Base-by-base conservation (phyloP, 1,284 basidiomycete species). In the Cryptococcus sp. region DNA sequence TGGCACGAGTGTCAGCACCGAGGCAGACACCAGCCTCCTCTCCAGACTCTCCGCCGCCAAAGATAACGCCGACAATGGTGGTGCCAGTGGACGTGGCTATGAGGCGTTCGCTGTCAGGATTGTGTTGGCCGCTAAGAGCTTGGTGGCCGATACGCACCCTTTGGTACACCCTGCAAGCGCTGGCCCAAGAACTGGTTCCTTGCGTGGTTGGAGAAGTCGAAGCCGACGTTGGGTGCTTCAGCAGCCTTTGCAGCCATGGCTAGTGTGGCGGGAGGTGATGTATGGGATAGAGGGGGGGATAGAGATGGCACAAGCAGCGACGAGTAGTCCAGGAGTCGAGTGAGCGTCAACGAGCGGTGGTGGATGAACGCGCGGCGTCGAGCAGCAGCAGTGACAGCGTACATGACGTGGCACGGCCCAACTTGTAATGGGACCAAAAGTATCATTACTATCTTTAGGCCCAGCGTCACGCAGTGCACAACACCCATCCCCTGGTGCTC, bases 1-100 rank as follows among this genome's bases (percentile, higher is more conserved):
- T 98, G 2, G 94, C 92, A 69, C 95, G 84, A 0, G 96, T 98
- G 78, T 99, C 96, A 37, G 96, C 96, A 45, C 95, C 96, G 12
- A 99, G 84, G 15, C 97, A 86, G 59, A 99, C 86, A 4, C 95
- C 96, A 73, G 92, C 91, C 65, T 87, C 87, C 50, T 77, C 76
- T 1, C 76, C 77, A 9, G 71, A 71, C 57, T 78, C 77, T 46
- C 81, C 77, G 46, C 79, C 78, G 24, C 81, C 82, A 77, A 90
- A 99, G 56, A 97, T 80, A 70, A 92, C 92, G 28, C 95, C 96
- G n/a, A 81, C 80, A 60, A 99, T 98, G 43, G 95, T 98, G 2
- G 96, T 98, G 70, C 95, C 95, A 2, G 94, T 97, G 74, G 89
- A 92, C 4, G 91, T 94, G 3, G 91, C 91, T 79, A 87, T 87